Evolutionary conservation across 1,284 basidiomycete genomes (phyloP).

Genomic region (Baeospora myosura): DNA sequence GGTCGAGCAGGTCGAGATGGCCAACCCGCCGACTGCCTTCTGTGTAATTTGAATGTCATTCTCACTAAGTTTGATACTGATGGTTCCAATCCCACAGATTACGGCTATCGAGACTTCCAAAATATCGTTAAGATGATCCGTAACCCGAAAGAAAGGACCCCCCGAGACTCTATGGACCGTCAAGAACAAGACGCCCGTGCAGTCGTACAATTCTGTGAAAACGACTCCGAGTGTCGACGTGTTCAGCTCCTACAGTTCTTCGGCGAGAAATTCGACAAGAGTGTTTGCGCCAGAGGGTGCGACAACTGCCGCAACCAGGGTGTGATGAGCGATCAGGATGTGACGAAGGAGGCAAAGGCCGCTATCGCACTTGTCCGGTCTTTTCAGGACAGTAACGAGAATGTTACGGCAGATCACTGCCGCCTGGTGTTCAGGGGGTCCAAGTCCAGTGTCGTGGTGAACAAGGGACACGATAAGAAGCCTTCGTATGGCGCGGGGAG

Average conservation of each 20-base stretch:
- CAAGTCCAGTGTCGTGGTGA: slow-evolving; percentile 39
- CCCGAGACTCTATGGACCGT: slow-evolving; percentile 27
- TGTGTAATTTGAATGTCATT: slow-evolving; percentile 27
- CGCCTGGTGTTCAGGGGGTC: slow-evolving; percentile 60
- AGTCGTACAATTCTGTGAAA: slow-evolving; percentile 69
- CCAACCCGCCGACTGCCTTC: slow-evolving; percentile 35
- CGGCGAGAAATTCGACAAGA: slow-evolving; percentile 55
- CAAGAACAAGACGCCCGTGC: slow-evolving; percentile 31
- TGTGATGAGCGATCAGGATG: slow-evolving; percentile 38
- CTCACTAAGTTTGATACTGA: neutral
- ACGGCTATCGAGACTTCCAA: slow-evolving; percentile 29
- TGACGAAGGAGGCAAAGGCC: slow-evolving; percentile 44
- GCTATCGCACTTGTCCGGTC: slow-evolving; percentile 47
- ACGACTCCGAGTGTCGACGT: slow-evolving; percentile 83
- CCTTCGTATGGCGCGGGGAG: slow-evolving; percentile 50
- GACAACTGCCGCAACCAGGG: slow-evolving; percentile 63
- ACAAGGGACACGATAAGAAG: slow-evolving; percentile 42
- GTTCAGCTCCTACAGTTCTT: slow-evolving; percentile 75
- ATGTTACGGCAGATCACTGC: slow-evolving; percentile 41
- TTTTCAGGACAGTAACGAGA: slow-evolving; percentile 28
- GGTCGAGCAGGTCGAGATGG: slow-evolving; percentile 45
- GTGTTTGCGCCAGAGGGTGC: slow-evolving; percentile 57
- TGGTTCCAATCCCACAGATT: slow-evolving; percentile 24
- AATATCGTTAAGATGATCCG: slow-evolving; percentile 32
- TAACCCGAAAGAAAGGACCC: slow-evolving; percentile 23